A percentile compares a stretch with the other conserved stretches of the same genome.
Evolutionary conservation across 2,329 filamentous ascomycete species (phyloP).

Genomic region (Verticillium alfalfae): DNA sequence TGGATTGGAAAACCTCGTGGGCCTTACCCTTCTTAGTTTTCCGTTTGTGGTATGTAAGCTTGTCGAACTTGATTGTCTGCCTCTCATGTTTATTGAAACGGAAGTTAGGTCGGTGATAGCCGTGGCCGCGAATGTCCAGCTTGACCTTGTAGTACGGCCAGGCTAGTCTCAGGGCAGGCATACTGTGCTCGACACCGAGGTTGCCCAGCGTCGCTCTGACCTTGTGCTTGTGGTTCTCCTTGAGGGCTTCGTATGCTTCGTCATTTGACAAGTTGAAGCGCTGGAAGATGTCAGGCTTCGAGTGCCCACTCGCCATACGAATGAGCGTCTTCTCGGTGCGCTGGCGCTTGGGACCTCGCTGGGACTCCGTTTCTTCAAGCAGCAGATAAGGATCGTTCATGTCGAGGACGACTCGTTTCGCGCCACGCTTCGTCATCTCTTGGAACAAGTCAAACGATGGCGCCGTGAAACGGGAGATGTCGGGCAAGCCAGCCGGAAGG

Average conservation of each 20-base stretch:
- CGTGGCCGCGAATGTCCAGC: constrained; percentile 66
- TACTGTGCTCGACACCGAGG: constrained; percentile 87
- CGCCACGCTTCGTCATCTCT: constrained; percentile 62
- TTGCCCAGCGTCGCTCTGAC: constrained; percentile 88
- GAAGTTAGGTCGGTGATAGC: constrained; percentile 78
- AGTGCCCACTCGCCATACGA: constrained; percentile 62
- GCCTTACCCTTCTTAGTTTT: constrained; percentile 79
- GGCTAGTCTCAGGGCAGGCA: constrained; percentile 84
- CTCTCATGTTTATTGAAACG: constrained; percentile 64
- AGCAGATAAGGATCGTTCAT: constrained; percentile 84
- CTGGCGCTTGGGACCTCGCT: constrained; percentile 55
- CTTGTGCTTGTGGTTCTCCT: constrained; percentile 95
- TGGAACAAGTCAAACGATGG: constrained; percentile 80
- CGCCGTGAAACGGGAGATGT: constrained; percentile 53
- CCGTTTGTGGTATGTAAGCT: constrained; percentile 68
- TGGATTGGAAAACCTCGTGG: constrained; percentile 71
- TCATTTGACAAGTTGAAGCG: constrained; percentile 97
- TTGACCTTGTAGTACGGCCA: constrained; percentile 96
- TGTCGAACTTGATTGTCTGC: constrained; percentile 65
- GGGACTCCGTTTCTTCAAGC: constrained; percentile 68
- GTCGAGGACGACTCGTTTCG: constrained; percentile 77
- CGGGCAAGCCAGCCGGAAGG: constrained; percentile 52
- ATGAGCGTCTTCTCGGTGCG: constrained; percentile 53
- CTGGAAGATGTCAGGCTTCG: constrained; percentile 67
- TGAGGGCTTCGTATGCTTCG: constrained; percentile 88